Conservation (phyloP, 2,329 filamentous ascomycete genomes). For the Ophiognomonia clavigignenti-juglandacearum region DNA sequence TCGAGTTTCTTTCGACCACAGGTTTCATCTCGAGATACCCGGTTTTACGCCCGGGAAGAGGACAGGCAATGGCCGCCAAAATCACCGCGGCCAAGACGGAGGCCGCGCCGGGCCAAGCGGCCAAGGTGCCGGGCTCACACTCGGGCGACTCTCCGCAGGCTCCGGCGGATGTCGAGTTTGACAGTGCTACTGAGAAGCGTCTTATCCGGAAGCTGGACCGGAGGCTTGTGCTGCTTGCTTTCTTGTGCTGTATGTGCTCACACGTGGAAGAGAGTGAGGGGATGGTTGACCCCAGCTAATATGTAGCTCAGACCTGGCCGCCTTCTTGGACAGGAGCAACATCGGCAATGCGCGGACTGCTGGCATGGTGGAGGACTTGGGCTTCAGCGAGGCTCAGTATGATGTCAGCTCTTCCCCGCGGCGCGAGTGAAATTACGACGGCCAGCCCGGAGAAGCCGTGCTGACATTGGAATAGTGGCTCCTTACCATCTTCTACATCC, state of each 20-base stretch:
- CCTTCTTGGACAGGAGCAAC: conserved; percentile 35
- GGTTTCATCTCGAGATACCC: too few species aligned
- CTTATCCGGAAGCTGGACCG: conserved; percentile 31
- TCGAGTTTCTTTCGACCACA: too few species aligned
- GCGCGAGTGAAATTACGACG: neutral
- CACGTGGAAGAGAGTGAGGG: neutral
- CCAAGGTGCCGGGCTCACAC: neutral
- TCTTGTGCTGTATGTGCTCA: conserved; percentile 24
- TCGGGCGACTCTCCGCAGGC: neutral
- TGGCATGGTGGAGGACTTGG: conserved; percentile 31
- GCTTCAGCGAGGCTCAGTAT: conserved; percentile 32
- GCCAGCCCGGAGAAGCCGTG: neutral
- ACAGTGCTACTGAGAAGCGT: conserved; percentile 26
- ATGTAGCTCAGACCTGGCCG: conserved; percentile 24
- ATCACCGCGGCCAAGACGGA: neutral
- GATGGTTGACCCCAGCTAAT: neutral
- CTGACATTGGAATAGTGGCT: conserved; percentile 29
- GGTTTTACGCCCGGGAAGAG: too few species aligned
- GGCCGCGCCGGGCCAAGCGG: neutral
- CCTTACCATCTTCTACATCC: conserved; percentile 40
- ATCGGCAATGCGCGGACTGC: conserved; percentile 34
- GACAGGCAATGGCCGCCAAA: conserved; percentile 3
- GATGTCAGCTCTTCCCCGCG: conserved; percentile 26
- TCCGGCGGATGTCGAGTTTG: conserved; percentile 17
- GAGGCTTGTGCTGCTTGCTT: conserved; percentile 26